Base-by-base conservation (phyloP, 1,139 yeast genomes). In the Kazachstania sp. region DNA sequence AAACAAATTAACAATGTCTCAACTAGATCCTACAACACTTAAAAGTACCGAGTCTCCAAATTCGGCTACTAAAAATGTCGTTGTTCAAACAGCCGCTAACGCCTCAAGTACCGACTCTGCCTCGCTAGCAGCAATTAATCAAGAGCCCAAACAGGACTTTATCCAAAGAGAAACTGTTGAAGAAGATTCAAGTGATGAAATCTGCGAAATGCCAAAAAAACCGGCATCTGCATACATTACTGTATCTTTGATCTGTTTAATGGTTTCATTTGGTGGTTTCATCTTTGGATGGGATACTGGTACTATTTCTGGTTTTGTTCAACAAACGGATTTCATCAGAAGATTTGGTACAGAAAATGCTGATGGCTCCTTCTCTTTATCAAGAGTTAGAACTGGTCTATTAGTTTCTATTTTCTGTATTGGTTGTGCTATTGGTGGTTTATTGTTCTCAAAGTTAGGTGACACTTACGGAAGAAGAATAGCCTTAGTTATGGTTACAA, bases 241-340 rank as follows among this genome's bases (percentile, higher is more conserved):
- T n/a, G 43, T 40, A 5, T 31, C 37, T 12, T 31, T 31, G 11
- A 20, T 40, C 28, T 40, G 43, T 18, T 28, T 40, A 30, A 31
- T 40, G 37, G 37, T 40, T 13, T 32, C 43, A 16, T 40, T 40
- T 34, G 43, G 43, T 31, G 43, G 43, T 4, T 40, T 40, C 30
- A 32, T 40, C 37, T 40, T 40, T 18, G 43, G 43, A 6, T 40
- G 43, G 43, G 43, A 40, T 40, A 40, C 43, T n/a, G 43, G 43
- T 20, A 40, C 43, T 15, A 40, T 40, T n/a, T 40, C 43, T 28
- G 43, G 43, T 19, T 40, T 40, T 13, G 26, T 40, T 13, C 30
- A 40, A 11, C 43, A 40, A 28, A 15, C 43, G 5, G 43, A 40
- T 23, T 40, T 40, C 19, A 31, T 40, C 15, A 31, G 30, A 20